Base-by-base conservation (phyloP, 768 basidiomycete genomes). In the Dictyophora rubrovolvata region DNA sequence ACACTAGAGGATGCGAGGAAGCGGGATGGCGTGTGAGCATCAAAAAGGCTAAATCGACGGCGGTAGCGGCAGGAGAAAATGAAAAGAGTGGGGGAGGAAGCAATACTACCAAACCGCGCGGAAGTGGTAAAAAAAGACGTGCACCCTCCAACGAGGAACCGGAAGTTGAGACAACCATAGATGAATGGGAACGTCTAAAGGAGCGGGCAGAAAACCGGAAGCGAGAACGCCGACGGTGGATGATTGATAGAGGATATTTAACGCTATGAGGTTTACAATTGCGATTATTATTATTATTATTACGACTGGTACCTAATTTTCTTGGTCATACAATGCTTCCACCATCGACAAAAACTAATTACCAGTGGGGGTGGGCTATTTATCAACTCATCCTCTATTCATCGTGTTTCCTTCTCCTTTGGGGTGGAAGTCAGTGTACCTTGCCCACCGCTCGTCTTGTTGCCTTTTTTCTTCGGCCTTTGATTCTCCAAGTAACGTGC, bases 331-430 rank as follows among this genome's bases (percentile, higher is more conserved):
- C 42, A 14, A 28, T 42, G 42, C 42, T 12, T n/a, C 10, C 42
- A 42, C 10, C 42, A 12, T 4, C n/a, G n/a, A n/a, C n/a, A n/a
- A n/a, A n/a, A n/a, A n/a, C n/a, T n/a, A n/a, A n/a, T n/a, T n/a
- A n/a, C n/a, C n/a, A n/a, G n/a, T n/a, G n/a, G n/a, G n/a, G n/a
- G n/a, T n/a, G n/a, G n/a, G n/a, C n/a, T n/a, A n/a, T n/a, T n/a
- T 14, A n/a, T 14, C 42, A n/a, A 42, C 42, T 79, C 70, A 93
- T 61, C 93, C 93, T 62, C 90, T 81, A 70, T 97, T 96, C 88
- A 95, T 93, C 11, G 86, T 95, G 69, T 99, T 99, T 3, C 96
- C 96, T n/a, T 87, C 88, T 1, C 96, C 96, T 66, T 78, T 85
- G 12, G 86, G 85, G 70, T 99, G 85, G 22, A 75, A 77, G 54